phyloP scores from a whole-genome alignment of 768 basidiomycete species.

The Rickenella mellea region DNA sequence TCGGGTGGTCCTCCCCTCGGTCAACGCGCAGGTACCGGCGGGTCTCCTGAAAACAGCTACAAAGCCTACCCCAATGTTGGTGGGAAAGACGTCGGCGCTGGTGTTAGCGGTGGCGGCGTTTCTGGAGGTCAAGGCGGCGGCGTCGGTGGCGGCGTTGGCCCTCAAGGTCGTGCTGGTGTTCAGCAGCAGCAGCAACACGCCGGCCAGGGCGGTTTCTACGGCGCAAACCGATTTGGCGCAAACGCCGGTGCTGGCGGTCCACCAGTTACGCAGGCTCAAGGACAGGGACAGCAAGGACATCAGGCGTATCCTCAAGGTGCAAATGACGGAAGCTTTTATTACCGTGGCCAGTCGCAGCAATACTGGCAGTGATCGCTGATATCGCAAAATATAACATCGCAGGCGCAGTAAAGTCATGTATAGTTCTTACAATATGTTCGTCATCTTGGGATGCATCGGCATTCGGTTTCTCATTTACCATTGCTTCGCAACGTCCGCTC shows the following conservation, averaged over 20 bases:
- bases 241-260: conserved; percentile 7
- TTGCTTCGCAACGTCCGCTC: no score
- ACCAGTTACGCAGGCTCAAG: conserved; percentile 2
- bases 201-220: conserved; percentile 36
- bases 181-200: conserved; percentile 28
- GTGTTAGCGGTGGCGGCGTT: conserved; percentile 29
- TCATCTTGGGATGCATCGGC: no score
- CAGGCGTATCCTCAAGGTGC: not conserved
- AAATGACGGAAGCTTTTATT: not conserved
- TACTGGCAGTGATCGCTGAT: conserved; percentile 3
- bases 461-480: no score
- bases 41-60: conserved; percentile 65
- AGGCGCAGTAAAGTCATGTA: no score
- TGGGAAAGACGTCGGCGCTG: conserved; percentile 42
- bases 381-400: no score
- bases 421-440: no score
- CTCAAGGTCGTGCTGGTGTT: conserved; percentile 30
- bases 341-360: conserved; percentile 1
- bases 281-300: conserved; percentile 5
- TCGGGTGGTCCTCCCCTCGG: conserved; percentile 39
- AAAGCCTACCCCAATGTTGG: conserved; percentile 57
- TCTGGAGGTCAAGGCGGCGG: conserved; percentile 34
- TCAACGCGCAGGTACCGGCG: conserved; percentile 30
- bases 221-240: conserved; percentile 31
- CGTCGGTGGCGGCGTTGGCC: conserved; percentile 25